Conservation (phyloP, 2,329 filamentous ascomycete species). For the Nothopassalora personata region DNA sequence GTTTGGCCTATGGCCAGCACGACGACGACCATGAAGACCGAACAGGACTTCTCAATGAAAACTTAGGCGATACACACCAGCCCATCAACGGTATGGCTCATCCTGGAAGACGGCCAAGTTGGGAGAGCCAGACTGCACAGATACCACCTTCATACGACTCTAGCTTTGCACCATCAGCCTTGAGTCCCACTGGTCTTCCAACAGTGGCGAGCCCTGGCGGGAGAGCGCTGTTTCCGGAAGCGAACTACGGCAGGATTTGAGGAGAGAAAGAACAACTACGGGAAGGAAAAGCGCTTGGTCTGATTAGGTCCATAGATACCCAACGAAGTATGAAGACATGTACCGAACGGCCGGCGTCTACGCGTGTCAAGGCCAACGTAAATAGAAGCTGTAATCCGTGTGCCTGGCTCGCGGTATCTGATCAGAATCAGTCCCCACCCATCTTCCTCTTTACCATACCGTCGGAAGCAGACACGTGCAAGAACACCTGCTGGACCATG, state of each 20-base stretch:
- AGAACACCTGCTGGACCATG: neutral
- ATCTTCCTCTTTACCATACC: neutral
- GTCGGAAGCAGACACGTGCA: neutral
- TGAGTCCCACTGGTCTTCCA: constrained; percentile 16
- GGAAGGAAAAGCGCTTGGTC: neutral
- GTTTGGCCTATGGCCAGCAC: constrained; percentile 9
- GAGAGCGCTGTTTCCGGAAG: constrained; percentile 21
- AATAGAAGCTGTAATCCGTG: neutral
- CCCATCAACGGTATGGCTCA: constrained; percentile 13
- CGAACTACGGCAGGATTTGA: constrained; percentile 18
- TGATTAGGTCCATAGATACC: neutral
- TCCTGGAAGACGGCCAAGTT: constrained; percentile 17
- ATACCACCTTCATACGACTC: constrained; percentile 14
- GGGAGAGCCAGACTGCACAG: constrained; percentile 6
- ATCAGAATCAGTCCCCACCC: neutral
- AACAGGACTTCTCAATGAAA: constrained; percentile 14
- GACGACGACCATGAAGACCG: constrained; percentile 7
- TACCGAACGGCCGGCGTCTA: neutral
- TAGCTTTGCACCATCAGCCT: constrained; percentile 16
- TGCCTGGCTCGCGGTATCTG: neutral
- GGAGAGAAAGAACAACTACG: neutral
- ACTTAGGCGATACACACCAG: constrained; percentile 10
- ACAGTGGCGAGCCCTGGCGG: constrained; percentile 9
- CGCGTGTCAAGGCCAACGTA: neutral
- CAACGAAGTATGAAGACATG: neutral